Base-by-base conservation (phyloP, 1,284 basidiomycete species). In the Mycena sp. region DNA sequence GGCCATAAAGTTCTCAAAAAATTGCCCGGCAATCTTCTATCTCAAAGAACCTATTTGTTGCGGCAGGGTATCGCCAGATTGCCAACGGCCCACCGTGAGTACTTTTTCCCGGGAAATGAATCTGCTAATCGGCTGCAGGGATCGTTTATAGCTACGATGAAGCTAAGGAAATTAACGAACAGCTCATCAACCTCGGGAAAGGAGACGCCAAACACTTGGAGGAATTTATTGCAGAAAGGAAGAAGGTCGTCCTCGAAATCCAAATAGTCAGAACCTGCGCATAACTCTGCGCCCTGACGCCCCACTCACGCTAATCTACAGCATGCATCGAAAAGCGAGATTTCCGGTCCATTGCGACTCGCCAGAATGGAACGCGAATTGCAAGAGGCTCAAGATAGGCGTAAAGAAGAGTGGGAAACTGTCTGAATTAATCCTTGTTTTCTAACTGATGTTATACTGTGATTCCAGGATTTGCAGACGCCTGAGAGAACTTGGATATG, bases 401-500 rank as follows among this genome's bases (percentile, higher is more conserved):
- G 61, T 10, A 59, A 54, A 43, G 38, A 45, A n/a, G 57, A 35
- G 64, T 66, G 38, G 6, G 61, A 62, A 21, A 7, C 53, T 41
- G 1, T 37, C 23, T 28, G 16, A 19, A 30, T 12, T 26, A 28
- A 5, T 7, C 21, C 16, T 23, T 9, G 17, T 29, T 46, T 46
- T 58, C 7, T n/a, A 19, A 43, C 46, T 30, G 26, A 55, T 26
- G 11, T 17, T 10, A 19, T 26, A 32, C 26, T 23, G 46, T n/a
- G n/a, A 28, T 44, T 19, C 26, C 21, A 69, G 67, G 38, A 63
- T 69, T 40, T 60, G 57, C 46, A 29, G 35, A 29, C 68, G 65
- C 21, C 63, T 69, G 29, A n/a, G 41, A 16, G 61, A 61, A 7
- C 26, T 67, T 16, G 68, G 68, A 5, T 69, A 61, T 41, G 38